Evolutionary conservation across 2,329 filamentous ascomycete genomes (phyloP).

Genomic region (Sporothrix curviconia): DNA sequence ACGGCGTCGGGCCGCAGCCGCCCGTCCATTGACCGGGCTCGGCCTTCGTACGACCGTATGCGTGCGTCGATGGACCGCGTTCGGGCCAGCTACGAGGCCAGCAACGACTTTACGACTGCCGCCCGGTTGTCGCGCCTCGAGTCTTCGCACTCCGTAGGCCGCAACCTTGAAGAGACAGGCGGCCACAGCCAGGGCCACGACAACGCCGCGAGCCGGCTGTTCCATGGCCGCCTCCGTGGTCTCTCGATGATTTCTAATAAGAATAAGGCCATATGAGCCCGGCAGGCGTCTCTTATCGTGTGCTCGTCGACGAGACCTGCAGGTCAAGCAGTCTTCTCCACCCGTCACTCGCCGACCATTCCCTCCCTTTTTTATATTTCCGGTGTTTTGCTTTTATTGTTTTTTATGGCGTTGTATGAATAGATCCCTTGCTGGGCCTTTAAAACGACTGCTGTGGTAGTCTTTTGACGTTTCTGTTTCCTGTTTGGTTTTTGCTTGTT

Average conservation of each 20-base stretch:
- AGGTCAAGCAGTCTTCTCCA: too few species aligned
- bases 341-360: too few species aligned
- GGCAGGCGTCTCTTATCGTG: background rate
- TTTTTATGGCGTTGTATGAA: constrained; percentile 11
- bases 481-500: background rate
- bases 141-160: constrained; percentile 51
- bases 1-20: constrained; percentile 2
- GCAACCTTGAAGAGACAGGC: background rate
- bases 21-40: constrained; percentile 57
- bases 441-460: background rate
- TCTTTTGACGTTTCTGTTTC: constrained; percentile 3
- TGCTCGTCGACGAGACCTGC: background rate
- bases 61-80: constrained; percentile 81
- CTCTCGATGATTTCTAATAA: constrained; percentile 26
- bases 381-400: background rate
- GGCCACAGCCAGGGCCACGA: background rate
- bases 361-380: background rate
- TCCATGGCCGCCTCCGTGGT: constrained; percentile 22
- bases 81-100: constrained; percentile 76
- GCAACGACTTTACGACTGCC: constrained; percentile 85
- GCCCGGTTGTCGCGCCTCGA: constrained; percentile 79
- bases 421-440: background rate
- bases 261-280: constrained; percentile 19
- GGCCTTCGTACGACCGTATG: constrained; percentile 84
- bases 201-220: constrained; percentile 17